These are phyloP conservation scores for Teunomyces panamensis DNA, from an alignment of 805 yeast species.

Conservation along the genomic window DNA sequence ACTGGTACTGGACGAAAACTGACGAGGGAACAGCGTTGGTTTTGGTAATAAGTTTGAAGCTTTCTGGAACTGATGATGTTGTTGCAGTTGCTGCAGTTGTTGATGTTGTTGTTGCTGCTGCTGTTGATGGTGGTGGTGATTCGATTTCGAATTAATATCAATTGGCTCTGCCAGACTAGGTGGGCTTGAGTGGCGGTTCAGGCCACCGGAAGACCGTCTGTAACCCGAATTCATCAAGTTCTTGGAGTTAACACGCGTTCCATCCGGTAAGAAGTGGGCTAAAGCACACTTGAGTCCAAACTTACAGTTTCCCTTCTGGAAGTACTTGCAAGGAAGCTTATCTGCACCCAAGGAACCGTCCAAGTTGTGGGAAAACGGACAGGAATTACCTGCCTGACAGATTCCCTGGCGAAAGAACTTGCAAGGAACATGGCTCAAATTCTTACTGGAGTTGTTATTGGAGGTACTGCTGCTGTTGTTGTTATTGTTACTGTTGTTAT, in stretches of 20 bases:
- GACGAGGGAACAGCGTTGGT: conserved; percentile 5
- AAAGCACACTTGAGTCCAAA: conserved; percentile 93
- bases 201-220: background rate
- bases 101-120: background rate
- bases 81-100: background rate
- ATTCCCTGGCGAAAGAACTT: conserved; percentile 89
- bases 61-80: background rate
- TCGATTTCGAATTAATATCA: background rate
- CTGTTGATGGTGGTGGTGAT: background rate
- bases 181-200: conserved; percentile 2
- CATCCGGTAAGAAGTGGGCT: conserved; percentile 88
- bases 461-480: too few relatives aligned
- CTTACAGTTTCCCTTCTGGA: conserved; percentile 94
- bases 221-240: conserved; percentile 9
- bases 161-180: background rate
- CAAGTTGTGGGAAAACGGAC: conserved; percentile 85
- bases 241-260: conserved; percentile 67
- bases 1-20: conserved; percentile 12
- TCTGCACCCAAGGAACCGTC: conserved; percentile 54
- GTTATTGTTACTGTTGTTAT: background rate
- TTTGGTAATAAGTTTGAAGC: background rate
- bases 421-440: conserved; percentile 93
- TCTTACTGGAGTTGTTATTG: conserved; percentile 28
- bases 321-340: conserved; percentile 80
- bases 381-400: conserved; percentile 90